phyloP scores from a whole-genome alignment of 2,329 filamentous ascomycete genomes.

The Fusarium sp. region DNA sequence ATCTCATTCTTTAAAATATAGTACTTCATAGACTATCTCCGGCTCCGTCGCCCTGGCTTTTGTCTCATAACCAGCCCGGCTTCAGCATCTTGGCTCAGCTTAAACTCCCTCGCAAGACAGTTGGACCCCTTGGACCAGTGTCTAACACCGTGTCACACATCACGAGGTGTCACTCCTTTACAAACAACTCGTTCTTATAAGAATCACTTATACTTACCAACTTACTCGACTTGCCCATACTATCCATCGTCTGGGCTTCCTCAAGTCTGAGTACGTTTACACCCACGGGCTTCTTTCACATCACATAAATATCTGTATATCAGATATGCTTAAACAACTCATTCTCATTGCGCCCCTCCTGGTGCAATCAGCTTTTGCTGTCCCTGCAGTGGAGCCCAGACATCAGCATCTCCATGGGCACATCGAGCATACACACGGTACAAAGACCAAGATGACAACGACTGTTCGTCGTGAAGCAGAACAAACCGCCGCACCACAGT shows the following conservation, averaged over 20 bases:
- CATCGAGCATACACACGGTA: conserved; percentile 28
- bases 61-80: conserved; percentile 32
- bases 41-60: conserved; percentile 13
- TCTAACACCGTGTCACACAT: conserved; percentile 15
- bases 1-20: conserved; percentile 33
- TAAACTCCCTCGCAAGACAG: conserved; percentile 16
- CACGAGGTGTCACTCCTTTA: conserved; percentile 20
- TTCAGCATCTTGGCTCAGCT: conserved; percentile 33
- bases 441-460: conserved; percentile 14
- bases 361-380: conserved; percentile 39
- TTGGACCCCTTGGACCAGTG: background rate
- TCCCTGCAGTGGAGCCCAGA: conserved; percentile 31
- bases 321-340: conserved; percentile 41
- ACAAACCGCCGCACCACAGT: conserved; percentile 19
- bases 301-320: background rate
- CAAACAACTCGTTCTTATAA: conserved; percentile 22
- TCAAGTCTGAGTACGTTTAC: background rate
- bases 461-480: conserved; percentile 7
- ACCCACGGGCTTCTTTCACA: background rate
- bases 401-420: conserved; percentile 33
- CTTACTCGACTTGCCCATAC: background rate
- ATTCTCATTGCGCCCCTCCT: conserved; percentile 41
- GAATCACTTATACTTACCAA: conserved; percentile 14
- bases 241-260: conserved; percentile 1
- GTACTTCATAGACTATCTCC: conserved; percentile 18